Evolutionary conservation across 805 yeast genomes (phyloP).

Genomic region (Maudiozyma barnettii): DNA sequence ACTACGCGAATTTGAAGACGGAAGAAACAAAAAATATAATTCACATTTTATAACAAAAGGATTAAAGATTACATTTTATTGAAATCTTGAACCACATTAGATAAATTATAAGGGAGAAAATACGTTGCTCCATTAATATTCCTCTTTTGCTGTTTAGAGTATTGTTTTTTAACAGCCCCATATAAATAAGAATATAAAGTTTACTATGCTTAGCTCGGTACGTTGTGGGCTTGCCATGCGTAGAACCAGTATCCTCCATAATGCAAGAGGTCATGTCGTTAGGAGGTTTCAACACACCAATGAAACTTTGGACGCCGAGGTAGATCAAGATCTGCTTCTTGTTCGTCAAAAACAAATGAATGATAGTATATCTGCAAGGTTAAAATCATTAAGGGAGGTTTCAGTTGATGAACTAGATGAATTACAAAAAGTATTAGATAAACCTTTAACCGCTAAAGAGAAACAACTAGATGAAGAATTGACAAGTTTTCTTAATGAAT

Average conservation of each 20-base stretch:
- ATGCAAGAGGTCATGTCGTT: not conserved
- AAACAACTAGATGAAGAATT: conserved; percentile 25
- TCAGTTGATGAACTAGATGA: conserved; percentile 2
- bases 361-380: conserved; percentile 6
- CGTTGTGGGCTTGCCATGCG: not conserved
- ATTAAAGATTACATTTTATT: no score
- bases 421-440: conserved; percentile 2
- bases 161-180: no score
- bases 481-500: conserved; percentile 21
- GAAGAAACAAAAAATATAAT: not conserved
- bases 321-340: conserved; percentile 15
- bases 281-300: not conserved
- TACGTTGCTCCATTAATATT: no score
- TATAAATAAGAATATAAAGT: not conserved
- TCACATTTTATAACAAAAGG: no score
- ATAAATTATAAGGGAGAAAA: no score
- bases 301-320: not conserved
- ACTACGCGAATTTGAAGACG: no score
- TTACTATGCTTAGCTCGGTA: not conserved
- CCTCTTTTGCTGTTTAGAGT: no score
- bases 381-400: conserved; percentile 4
- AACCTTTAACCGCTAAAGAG: conserved; percentile 17
- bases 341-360: conserved; percentile 17
- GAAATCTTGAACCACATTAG: no score
- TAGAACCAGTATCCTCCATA: not conserved